Evolutionary conservation across 352 stramenopile genomes (phyloP), one percentile per base, ranked within the genome.

Genomic region (Globisporangium perplexum): DNA sequence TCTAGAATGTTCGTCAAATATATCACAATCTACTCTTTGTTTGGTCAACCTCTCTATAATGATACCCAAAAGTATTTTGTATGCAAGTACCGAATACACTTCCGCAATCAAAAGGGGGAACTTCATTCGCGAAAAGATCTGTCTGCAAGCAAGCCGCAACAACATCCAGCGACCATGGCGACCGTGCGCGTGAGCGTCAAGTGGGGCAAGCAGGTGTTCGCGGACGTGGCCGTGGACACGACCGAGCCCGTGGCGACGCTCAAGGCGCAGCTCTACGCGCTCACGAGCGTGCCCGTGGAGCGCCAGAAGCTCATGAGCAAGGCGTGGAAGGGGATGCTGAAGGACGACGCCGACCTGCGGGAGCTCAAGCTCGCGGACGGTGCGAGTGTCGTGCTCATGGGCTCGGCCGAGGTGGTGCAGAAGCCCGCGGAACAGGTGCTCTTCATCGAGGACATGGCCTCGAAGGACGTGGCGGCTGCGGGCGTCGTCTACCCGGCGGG

Each of bases 351-450:
- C 26, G 70, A 90, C 52, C 68, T 93, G 11, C 66, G 62, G 3
- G 52, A 63, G 47, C 60, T 90, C 42, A 86, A 77, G 57, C 64
- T 95, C 28, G 58, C 72, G 3, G 68, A 87, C 48, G 78, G 80
- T 51, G 55, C 75, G 14, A 70, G 72, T 23, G 63, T 98, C 26
- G 97, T 96, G 71, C 76, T 98, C 59, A 98, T 98, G 83, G 95
- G 95, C 35, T 97, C 88, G 26, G 91, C 92, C 8, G 93, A 98
- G 48, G 82, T 95, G 8, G 75, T 98, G 15, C 63, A 81, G 48
- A 92, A 90, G 54, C 91, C 91, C 33, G 82, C 80, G 63, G 75
- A 92, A 51, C 72, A 71, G 23, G 72, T 77, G 33, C 55, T 93
- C 35, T 96, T 96, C 69, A 74, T 96, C 49, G 87, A 96, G 63